These are phyloP conservation scores for Haplosporangium gracile DNA, from an alignment of 192 early-diverging fungal genomes.

Conservation along the genomic window DNA sequence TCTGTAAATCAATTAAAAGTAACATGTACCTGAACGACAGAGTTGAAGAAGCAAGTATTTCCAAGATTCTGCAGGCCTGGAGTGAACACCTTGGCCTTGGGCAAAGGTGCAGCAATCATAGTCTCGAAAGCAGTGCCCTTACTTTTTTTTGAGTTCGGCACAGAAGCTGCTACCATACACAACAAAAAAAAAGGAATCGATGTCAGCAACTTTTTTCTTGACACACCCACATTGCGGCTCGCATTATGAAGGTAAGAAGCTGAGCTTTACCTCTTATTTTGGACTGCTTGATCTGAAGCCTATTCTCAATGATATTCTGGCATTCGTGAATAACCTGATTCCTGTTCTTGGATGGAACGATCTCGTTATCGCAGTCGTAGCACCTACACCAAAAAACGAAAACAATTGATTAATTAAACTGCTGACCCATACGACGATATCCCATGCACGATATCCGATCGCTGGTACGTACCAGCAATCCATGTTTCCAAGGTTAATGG, in stretches of 20 bases:
- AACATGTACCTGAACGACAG: slow-evolving; percentile 69
- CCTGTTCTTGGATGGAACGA: slow-evolving; percentile 34
- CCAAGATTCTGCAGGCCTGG: slow-evolving; percentile 79
- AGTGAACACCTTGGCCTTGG: slow-evolving; percentile 36
- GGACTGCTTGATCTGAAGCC: slow-evolving; percentile 21
- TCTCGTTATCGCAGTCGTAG: slow-evolving; percentile 38
- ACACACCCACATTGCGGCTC: neutral
- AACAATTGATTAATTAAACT: neutral
- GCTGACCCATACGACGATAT: too few species aligned
- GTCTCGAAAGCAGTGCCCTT: slow-evolving; percentile 4
- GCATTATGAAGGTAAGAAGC: neutral
- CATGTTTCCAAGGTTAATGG: slow-evolving; percentile 37
- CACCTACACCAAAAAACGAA: slow-evolving; percentile 32
- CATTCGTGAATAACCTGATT: slow-evolving; percentile 43
- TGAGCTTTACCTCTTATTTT: slow-evolving; percentile 26
- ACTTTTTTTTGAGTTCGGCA: slow-evolving; percentile 15
- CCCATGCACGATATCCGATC: neutral
- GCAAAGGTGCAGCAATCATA: neutral
- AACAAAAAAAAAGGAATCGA: neutral
- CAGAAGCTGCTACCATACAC: slow-evolving; percentile 2
- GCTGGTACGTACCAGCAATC: slow-evolving; percentile 31
- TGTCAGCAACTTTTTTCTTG: neutral
- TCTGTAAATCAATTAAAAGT: too few species aligned
- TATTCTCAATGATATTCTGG: slow-evolving; percentile 14
- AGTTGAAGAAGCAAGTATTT: slow-evolving; percentile 89